Evolutionary conservation across 495 filamentous ascomycete species (phyloP), one percentile per base, ranked within the genome.

Genomic region (Sabuloglossum arenarium): DNA sequence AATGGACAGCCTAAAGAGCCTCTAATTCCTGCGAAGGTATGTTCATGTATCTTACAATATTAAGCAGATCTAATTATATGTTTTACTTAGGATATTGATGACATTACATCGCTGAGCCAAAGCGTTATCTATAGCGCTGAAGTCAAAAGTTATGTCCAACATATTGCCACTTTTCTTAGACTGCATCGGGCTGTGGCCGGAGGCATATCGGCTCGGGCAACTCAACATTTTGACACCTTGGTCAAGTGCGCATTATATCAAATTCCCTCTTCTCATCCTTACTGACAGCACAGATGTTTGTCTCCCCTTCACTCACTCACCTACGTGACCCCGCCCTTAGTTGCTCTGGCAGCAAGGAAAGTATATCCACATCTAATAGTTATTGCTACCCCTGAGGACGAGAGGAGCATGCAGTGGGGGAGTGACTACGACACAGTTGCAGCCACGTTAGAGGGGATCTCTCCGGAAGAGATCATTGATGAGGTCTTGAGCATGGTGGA

Each of bases 401-500:
- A 99, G 68, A 69, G 88, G 43, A 96, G 88, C 63, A 73, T 94
- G 69, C 87, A 94, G 65, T 99, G 91, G 76, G 91, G 91, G 3
- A 95, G 89, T 65, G 80, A 93, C 54, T 37, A 81, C 3, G 70
- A 68, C 25, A 84, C 84, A 10, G 77, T 95, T 1, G 71, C 74
- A 47, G 70, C 71, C 30, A 58, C 86, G 56, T 62, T 97, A 24
- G 77, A 78, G 19, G 80, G 79, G 21, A 69, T 91, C 8, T 80
- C 75, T 1, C 73, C 80, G 0, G 86, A 90, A 62, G 78, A 81
- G 58, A 82, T 96, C 1, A 73, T 97, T 42, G 87, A 94, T 53
- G 86, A 93, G 56, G 86, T 95, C 1, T 62, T 94, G 32, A 72
- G 69, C 16, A 69, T 69, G 56, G 77, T 94, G 1, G 84, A 82